Evolutionary conservation across 768 basidiomycete species (phyloP), one percentile per base, ranked within the genome.

Genomic region (Amanita molliuscula): DNA sequence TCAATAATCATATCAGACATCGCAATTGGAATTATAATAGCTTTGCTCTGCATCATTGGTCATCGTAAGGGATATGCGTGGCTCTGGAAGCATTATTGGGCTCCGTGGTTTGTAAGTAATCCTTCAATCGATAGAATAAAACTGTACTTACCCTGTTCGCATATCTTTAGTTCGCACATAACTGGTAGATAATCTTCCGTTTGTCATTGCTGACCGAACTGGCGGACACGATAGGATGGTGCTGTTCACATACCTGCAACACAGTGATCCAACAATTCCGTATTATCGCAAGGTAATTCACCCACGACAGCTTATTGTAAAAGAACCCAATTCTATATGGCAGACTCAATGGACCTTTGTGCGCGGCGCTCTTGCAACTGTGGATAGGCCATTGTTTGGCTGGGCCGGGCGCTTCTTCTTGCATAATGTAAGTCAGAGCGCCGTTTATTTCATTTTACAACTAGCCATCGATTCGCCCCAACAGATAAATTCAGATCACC

Each of bases 211-310:
- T 21, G 13, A 31, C n/a, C 31, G 48, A 20, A 36, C 51, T 5
- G 47, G 53, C 49, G 47, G 50, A 36, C n/a, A n/a, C 52, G 44
- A 54, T 43, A 75, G 78, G 78, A 77, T 82, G 57, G 76, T 80
- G 45, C 75, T 74, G 66, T 73, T 79, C 55, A 78, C 78, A 1
- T 79, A 78, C 56, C 66, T 82, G 10, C 80, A 81, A 40, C 80
- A 82, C 55, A 78, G 76, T 47, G 78, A 79, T 56, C 75, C 76
- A 4, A 71, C 68, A 0, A 69, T 81, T 25, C 79, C 80, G 0
- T 79, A 80, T 54, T 82, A 79, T 59, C 74, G 79, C 38, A 65
- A 66, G 62, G 68, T 67, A 55, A 23, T 41, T 43, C 5, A 33
- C 48, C 26, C 41, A 26, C 16, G 26, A 11, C 20, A 16, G 10